Evolutionary conservation across 305 asterid genomes (phyloP).

Genomic region (Rubia occidens): DNA sequence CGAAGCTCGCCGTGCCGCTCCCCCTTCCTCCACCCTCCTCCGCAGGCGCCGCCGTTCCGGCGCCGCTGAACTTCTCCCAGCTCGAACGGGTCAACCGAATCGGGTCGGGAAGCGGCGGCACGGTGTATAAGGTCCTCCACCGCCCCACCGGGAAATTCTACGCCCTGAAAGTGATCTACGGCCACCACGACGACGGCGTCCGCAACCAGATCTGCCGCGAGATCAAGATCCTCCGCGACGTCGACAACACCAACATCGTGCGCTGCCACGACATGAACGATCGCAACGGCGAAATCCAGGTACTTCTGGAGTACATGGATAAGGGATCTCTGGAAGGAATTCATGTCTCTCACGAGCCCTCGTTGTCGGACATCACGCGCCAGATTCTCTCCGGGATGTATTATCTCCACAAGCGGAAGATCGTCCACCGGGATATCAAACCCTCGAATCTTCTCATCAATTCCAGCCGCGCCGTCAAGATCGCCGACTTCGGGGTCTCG

Average conservation of each 20-base stretch:
- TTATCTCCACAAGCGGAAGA: slow-evolving; percentile 70
- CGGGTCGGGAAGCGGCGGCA: slow-evolving; percentile 87
- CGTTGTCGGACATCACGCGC: slow-evolving; percentile 52
- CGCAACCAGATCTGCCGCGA: slow-evolving; percentile 85
- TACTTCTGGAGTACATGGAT: slow-evolving; percentile 74
- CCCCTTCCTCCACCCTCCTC: slow-evolving; percentile 57
- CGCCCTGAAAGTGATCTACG: slow-evolving; percentile 79
- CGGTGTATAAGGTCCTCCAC: slow-evolving; percentile 84
- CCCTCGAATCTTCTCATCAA: slow-evolving; percentile 75
- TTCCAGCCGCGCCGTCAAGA: slow-evolving; percentile 48
- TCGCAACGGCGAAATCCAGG: slow-evolving; percentile 78
- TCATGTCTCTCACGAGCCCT: slow-evolving; percentile 46
- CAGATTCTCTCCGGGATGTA: slow-evolving; percentile 60
- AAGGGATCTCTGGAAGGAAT: slow-evolving; percentile 69
- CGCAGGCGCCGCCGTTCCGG: slow-evolving; percentile 25
- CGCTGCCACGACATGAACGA: slow-evolving; percentile 60
- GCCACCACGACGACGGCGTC: slow-evolving; percentile 71
- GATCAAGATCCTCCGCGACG: slow-evolving; percentile 88
- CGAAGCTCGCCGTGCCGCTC: slow-evolving; percentile 42
- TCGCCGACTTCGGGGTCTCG: slow-evolving; percentile 84
- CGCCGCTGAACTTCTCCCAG: slow-evolving; percentile 37
- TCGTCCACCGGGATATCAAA: slow-evolving; percentile 84
- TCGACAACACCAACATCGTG: slow-evolving; percentile 72
- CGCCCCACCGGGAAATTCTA: slow-evolving; percentile 48
- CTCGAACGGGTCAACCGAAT: slow-evolving; percentile 73